Conservation (phyloP, 2,329 filamentous ascomycete genomes). For the Sarocladium strictum region DNA sequence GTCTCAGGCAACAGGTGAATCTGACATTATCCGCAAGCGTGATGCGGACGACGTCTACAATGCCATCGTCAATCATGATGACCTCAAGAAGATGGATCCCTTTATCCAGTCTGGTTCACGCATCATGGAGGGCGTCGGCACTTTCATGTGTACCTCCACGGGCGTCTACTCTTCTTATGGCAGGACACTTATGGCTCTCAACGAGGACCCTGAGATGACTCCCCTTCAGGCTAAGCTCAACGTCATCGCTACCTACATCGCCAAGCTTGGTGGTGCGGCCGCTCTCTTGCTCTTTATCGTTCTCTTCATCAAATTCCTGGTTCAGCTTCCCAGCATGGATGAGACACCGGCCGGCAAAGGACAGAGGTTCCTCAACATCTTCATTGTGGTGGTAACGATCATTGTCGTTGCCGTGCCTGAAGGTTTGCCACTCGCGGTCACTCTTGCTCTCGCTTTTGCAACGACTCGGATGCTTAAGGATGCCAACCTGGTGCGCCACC, state of each 20-base stretch:
- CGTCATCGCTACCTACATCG: constrained; percentile 69
- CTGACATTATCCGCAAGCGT: constrained; percentile 66
- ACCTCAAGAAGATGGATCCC: constrained; percentile 68
- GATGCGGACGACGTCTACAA: constrained; percentile 61
- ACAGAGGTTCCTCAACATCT: constrained; percentile 68
- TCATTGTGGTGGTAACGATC: constrained; percentile 74
- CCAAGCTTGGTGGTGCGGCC: constrained; percentile 69
- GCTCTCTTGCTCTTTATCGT: constrained; percentile 78
- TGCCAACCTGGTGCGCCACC: constrained; percentile 69
- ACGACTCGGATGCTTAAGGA: constrained; percentile 73
- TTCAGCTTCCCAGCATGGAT: constrained; percentile 48
- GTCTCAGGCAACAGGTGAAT: constrained; percentile 74
- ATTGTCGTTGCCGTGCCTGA: constrained; percentile 77
- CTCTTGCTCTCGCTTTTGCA: constrained; percentile 68
- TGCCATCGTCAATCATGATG: constrained; percentile 61
- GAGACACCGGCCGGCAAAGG: constrained; percentile 66
- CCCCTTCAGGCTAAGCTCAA: constrained; percentile 73
- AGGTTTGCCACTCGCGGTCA: constrained; percentile 72
- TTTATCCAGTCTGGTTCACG: constrained; percentile 81
- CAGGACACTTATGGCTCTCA: constrained; percentile 67
- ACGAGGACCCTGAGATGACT: constrained; percentile 68
- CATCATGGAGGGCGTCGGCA: constrained; percentile 72
- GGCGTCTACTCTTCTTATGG: constrained; percentile 70
- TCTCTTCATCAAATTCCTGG: constrained; percentile 79
- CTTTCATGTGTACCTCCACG: constrained; percentile 67